Conservation (phyloP, 1,284 basidiomycete species). For the Tylopilus orsonianus region DNA sequence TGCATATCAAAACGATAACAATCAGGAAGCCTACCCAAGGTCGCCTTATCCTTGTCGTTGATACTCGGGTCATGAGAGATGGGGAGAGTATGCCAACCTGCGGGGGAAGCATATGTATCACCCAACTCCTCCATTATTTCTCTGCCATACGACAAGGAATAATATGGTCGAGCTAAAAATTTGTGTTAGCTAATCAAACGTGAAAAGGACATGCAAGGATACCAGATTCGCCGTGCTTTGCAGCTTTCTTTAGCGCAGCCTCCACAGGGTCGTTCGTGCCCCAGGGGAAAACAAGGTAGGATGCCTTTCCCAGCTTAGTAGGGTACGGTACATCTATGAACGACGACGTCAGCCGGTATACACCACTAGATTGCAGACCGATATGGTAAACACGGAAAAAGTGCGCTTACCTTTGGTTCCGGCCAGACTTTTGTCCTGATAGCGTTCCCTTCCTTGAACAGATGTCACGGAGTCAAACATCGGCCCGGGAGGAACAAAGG, state of each 20-base stretch:
- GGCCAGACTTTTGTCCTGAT: background rate
- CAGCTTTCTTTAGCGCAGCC: constrained; percentile 51
- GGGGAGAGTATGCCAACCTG: constrained; percentile 84
- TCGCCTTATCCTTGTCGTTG: background rate
- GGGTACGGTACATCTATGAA: constrained; percentile 6
- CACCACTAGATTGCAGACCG: too few species aligned
- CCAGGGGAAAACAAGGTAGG: constrained; percentile 70
- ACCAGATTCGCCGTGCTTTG: background rate
- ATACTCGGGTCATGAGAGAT: constrained; percentile 50
- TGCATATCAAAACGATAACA: constrained; percentile 44
- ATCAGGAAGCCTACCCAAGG: constrained; percentile 10
- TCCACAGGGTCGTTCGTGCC: constrained; percentile 70
- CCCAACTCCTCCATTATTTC: constrained; percentile 5
- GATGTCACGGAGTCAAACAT: background rate
- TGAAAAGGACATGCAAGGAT: background rate
- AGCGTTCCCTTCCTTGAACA: background rate
- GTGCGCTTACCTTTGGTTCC: constrained; percentile 4
- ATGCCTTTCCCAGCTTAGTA: constrained; percentile 36
- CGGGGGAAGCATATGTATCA: constrained; percentile 64
- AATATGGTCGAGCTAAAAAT: background rate
- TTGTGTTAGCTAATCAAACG: background rate
- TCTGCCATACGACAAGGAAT: constrained; percentile 15
- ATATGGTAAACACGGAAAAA: background rate
- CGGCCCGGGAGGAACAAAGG: constrained; percentile 10
- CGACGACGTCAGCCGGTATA: background rate